Conservation (phyloP, 2,329 filamentous ascomycete species). For the Neofusicoccum cordaticola region DNA sequence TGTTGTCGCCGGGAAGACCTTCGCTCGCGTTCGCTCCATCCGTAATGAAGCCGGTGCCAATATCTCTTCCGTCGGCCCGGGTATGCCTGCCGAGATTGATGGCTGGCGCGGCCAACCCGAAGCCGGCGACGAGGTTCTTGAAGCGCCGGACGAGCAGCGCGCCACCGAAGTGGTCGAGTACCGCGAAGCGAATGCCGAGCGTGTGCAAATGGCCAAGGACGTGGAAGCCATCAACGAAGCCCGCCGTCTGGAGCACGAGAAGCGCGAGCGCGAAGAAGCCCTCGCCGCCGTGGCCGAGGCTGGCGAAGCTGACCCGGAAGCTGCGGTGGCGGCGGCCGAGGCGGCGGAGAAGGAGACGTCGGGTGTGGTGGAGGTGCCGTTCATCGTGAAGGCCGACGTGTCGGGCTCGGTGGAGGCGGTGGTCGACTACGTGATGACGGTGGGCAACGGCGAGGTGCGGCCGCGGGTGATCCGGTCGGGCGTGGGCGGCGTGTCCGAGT, state of each 20-base stretch:
- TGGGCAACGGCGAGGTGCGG: constrained; percentile 81
- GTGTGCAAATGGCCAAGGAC: constrained; percentile 62
- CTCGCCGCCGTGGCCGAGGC: constrained; percentile 26
- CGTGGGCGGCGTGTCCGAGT: constrained; percentile 78
- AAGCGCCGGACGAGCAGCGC: constrained; percentile 73
- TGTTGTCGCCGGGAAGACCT: constrained; percentile 84
- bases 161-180: constrained; percentile 77
- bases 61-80: constrained; percentile 73
- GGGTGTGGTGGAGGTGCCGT: constrained; percentile 63
- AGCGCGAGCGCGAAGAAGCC: constrained; percentile 53
- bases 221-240: constrained; percentile 75
- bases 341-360: constrained; percentile 38
- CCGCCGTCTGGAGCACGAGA: constrained; percentile 57
- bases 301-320: constrained; percentile 25
- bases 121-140: constrained; percentile 83
- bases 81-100: constrained; percentile 86
- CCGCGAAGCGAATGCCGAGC: constrained; percentile 68
- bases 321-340: constrained; percentile 31
- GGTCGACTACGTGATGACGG: constrained; percentile 67
- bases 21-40: constrained; percentile 79
- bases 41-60: constrained; percentile 78
- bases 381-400: constrained; percentile 90
- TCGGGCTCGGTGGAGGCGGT: constrained; percentile 92
- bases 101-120: constrained; percentile 89
- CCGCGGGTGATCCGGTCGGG: constrained; percentile 73